Base-by-base conservation (phyloP, 331 rosid species). In the Acacia concinna region DNA sequence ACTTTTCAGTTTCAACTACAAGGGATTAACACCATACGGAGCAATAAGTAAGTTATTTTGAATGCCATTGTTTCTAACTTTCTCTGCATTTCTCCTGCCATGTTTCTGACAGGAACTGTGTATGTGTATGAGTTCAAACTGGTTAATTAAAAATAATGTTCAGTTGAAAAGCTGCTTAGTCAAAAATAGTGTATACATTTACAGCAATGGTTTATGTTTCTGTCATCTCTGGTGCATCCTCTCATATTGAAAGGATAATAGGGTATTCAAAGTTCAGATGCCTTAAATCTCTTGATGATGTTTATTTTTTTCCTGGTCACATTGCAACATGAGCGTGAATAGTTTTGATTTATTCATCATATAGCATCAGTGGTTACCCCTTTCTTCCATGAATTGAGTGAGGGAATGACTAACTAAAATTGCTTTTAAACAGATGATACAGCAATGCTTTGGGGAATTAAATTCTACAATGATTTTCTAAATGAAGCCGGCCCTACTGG, bases 361-460 rank as follows among this genome's bases (percentile, higher is more conserved):
- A 23, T 35, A 46, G 32, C 43, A 56, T 71, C 6, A 4, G 28
- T 31, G 64, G 31, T 66, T 71, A 6, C 70, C 38, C 67, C 30
- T 63, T 63, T 17, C n/a, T 44, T 60, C 43, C 30, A 28, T 72
- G 47, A 54, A 43, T 31, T 71, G 64, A 71, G 31, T 43, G 14
- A 12, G 30, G 34, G 60, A 62, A 12, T 79, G 18, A 76, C 68
- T 81, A 49, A 78, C 73, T 20, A 76, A 18, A 32, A 78, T 80
- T 80, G 70, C 46, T 77, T 90, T 81, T 74, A 41, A 83, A 86
- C 94, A 95, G 99, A 95, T 81, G 99, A 95, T 62, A 93, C 99
- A 43, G 97, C 87, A 56, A 78, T 95, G 92, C 89, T 95, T 15
- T 92, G 97, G 97, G 99, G 99, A 80, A 0, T 95, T 15, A 90